phyloP scores from a whole-genome alignment of 805 yeast species.

The Candida maris region DNA sequence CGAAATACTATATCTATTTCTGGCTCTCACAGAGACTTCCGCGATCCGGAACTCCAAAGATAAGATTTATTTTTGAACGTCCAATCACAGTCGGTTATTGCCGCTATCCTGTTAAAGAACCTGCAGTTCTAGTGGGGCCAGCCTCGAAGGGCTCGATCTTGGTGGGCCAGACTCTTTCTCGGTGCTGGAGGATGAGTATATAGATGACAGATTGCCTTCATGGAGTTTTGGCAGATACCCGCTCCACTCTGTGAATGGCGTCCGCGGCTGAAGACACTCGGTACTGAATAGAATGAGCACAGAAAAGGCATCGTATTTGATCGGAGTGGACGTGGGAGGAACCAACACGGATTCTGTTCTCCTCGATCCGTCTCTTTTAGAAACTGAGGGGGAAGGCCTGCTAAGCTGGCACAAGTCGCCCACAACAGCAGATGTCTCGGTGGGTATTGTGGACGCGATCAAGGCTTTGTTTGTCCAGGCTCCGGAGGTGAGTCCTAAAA shows the following conservation, averaged over 20 bases:
- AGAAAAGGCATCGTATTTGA: slow-evolving; percentile 14
- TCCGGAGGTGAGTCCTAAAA: slow-evolving; percentile 17
- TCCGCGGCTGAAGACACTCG: too few species aligned
- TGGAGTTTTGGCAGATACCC: too few species aligned
- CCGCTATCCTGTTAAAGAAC: slow-evolving; percentile 1
- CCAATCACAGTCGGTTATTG: background rate
- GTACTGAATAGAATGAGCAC: background rate
- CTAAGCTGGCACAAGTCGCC: slow-evolving; percentile 40
- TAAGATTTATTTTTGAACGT: too few species aligned
- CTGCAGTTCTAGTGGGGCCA: background rate
- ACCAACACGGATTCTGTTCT: slow-evolving; percentile 49
- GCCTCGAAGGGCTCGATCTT: background rate
- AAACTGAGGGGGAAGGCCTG: slow-evolving; percentile 30
- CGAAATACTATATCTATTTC: too few species aligned
- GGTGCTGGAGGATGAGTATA: background rate
- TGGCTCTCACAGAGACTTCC: too few species aligned
- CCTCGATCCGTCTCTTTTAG: slow-evolving; percentile 34
- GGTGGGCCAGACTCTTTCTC: slow-evolving; percentile 3
- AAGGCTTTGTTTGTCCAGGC: slow-evolving; percentile 28
- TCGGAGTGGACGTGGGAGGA: slow-evolving; percentile 52
- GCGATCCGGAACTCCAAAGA: too few species aligned
- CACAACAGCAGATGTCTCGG: slow-evolving; percentile 43
- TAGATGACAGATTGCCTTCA: background rate
- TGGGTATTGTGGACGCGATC: slow-evolving; percentile 39
- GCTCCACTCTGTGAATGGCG: too few species aligned